These are phyloP conservation scores for Sungouiozyma intestinalis DNA, from an alignment of 805 yeast genomes.

Conservation along the genomic window DNA sequence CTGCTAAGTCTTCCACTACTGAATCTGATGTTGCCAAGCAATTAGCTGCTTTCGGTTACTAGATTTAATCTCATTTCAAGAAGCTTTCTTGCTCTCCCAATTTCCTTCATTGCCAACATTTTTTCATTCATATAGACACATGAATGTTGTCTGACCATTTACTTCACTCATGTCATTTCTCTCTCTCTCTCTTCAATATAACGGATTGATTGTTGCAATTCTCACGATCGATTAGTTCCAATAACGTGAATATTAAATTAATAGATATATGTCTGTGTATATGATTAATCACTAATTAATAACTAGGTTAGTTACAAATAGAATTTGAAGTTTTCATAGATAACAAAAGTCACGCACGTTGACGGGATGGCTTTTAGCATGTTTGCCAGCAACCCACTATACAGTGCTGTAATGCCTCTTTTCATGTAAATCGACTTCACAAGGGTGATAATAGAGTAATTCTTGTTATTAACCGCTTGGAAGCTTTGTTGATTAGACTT, in stretches of 20 bases:
- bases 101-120: too few relatives aligned
- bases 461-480: constrained; percentile 17
- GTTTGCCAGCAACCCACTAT: constrained; percentile 75
- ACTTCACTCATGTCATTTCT: background rate
- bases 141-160: background rate
- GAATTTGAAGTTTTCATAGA: constrained; percentile 56
- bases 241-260: background rate
- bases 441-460: constrained; percentile 26
- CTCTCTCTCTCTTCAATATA: background rate
- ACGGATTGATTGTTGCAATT: background rate
- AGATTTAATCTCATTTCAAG: constrained; percentile 28
- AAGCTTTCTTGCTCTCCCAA: background rate
- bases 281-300: background rate
- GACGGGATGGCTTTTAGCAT: constrained; percentile 81
- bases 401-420: constrained; percentile 62
- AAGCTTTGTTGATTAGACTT: constrained; percentile 63
- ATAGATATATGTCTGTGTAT: background rate
- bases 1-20: constrained; percentile 82
- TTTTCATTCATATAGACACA: background rate
- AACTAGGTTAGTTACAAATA: constrained; percentile 7
- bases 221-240: background rate
- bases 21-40: constrained; percentile 84
- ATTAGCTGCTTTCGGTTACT: constrained; percentile 96
- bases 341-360: constrained; percentile 80
- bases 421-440: constrained; percentile 31